These are phyloP conservation scores for Monocercomonoides exilis DNA, from an alignment of 78 protist species.

Conservation along the genomic window DNA sequence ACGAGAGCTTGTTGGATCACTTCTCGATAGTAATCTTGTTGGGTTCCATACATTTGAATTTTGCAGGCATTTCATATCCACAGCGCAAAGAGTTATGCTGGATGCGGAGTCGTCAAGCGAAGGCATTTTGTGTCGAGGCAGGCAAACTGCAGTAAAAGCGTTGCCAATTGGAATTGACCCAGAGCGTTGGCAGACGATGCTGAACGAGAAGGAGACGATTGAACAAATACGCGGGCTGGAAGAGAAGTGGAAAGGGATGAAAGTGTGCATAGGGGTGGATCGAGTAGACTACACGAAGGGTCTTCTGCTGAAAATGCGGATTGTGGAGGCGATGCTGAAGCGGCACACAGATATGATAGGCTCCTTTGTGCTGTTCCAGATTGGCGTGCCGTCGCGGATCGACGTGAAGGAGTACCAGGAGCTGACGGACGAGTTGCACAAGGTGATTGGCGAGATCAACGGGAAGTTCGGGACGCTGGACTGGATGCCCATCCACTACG, in stretches of 20 bases:
- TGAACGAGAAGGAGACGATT: background rate
- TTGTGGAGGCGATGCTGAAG: background rate
- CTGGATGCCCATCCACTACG: constrained; percentile 59
- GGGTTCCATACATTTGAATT: constrained; percentile 58
- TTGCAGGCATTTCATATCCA: constrained; percentile 63
- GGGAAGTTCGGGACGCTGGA: constrained; percentile 36
- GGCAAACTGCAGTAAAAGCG: background rate
- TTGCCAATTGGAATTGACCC: constrained; percentile 20
- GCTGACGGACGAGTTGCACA: background rate
- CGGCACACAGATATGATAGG: background rate
- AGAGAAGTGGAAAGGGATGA: background rate
- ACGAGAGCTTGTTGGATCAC: constrained; percentile 48
- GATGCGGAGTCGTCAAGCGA: background rate
- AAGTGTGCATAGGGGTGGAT: background rate
- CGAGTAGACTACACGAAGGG: constrained; percentile 30
- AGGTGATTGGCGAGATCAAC: constrained; percentile 12
- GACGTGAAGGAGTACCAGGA: constrained; percentile 18
- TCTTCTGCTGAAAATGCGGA: background rate
- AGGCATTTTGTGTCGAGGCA: background rate
- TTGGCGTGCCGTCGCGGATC: constrained; percentile 36
- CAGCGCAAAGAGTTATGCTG: constrained; percentile 48
- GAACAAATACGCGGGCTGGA: background rate
- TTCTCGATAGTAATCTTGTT: constrained; percentile 57
- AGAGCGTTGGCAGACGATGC: background rate
- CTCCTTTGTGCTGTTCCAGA: constrained; percentile 34